Evolutionary conservation across 148 eudicot genomes (phyloP).

Genomic region (Nepenthes mirabilis): DNA sequence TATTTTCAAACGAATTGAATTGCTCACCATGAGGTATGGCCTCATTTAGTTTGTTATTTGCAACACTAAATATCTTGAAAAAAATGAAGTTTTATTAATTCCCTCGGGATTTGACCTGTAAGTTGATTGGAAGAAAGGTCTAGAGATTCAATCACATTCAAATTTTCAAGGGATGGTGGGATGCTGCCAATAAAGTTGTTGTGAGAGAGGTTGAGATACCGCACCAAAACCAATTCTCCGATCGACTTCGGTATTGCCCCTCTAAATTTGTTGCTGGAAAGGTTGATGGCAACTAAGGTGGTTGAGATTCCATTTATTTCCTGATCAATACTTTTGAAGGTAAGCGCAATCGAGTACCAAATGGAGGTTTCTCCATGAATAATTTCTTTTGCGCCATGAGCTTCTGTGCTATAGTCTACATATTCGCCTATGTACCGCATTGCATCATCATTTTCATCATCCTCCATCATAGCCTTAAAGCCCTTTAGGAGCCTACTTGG

Average conservation of each 20-base stretch:
- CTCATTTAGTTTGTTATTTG: slow-evolving; percentile 15
- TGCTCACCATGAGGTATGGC: slow-evolving; percentile 11
- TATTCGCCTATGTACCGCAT: not conserved
- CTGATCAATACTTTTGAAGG: slow-evolving; percentile 1
- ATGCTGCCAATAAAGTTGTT: slow-evolving; percentile 17
- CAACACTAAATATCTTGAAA: slow-evolving; percentile 13
- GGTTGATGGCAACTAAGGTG: not conserved
- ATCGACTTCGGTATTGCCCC: slow-evolving; percentile 18
- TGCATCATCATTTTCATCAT: too few relatives aligned
- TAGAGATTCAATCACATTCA: slow-evolving; percentile 19
- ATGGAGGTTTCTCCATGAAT: not conserved
- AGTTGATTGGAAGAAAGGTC: slow-evolving; percentile 22
- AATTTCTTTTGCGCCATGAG: not conserved
- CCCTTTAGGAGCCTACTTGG: not conserved
- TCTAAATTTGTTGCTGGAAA: slow-evolving; percentile 12
- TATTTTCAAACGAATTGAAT: slow-evolving; percentile 5
- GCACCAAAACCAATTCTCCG: slow-evolving; percentile 12
- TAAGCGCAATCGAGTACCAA: not conserved
- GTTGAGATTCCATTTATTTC: not conserved
- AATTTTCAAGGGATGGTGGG: slow-evolving; percentile 13
- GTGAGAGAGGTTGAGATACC: slow-evolving; percentile 24
- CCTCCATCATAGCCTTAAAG: slow-evolving; percentile 9
- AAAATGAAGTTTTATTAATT: slow-evolving; percentile 11
- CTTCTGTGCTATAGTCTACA: not conserved
- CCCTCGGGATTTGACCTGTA: slow-evolving; percentile 16